Percentiles rank a stretch among this genome's conserved stretches.
Evolutionary conservation across 257 asterid genomes (phyloP).

Genomic region (Fraxinus pennsylvanica): DNA sequence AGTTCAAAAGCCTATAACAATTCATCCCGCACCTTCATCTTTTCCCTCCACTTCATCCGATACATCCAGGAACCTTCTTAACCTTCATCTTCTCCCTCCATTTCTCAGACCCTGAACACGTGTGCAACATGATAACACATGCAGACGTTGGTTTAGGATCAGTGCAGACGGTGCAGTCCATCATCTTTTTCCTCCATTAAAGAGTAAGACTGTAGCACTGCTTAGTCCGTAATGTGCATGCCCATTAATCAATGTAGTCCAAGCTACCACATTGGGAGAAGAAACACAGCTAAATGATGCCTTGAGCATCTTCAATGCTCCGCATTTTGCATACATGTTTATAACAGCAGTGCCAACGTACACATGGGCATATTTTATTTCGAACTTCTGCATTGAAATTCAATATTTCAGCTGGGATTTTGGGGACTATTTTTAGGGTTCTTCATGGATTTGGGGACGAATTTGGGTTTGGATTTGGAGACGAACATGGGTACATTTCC

Average conservation of each 20-base stretch:
- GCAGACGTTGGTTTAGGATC: slow-evolving; percentile 44
- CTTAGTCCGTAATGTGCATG: slow-evolving; percentile 63
- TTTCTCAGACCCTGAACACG: slow-evolving; percentile 62
- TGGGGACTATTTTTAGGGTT: no score
- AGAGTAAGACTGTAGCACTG: slow-evolving; percentile 45
- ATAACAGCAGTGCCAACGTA: slow-evolving; percentile 71
- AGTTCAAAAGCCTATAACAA: no score
- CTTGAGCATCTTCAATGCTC: slow-evolving; percentile 56
- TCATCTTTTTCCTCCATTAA: slow-evolving; percentile 13
- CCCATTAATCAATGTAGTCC: slow-evolving; percentile 77
- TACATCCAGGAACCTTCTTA: slow-evolving; percentile 76
- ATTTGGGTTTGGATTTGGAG: no score
- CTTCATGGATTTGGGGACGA: no score
- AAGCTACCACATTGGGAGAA: slow-evolving; percentile 66
- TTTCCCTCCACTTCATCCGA: no score
- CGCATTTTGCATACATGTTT: slow-evolving; percentile 86
- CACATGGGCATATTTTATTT: slow-evolving; percentile 21
- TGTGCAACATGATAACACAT: slow-evolving; percentile 63
- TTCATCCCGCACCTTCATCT: no score
- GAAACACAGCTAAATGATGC: slow-evolving; percentile 51
- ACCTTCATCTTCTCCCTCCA: slow-evolving; percentile 63
- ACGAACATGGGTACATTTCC: no score
- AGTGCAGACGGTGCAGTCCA: slow-evolving; percentile 6
- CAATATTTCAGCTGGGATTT: no score
- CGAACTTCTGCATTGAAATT: no score